Conservation (phyloP, 1,284 basidiomycete species). For the Xanthoconium separans region DNA sequence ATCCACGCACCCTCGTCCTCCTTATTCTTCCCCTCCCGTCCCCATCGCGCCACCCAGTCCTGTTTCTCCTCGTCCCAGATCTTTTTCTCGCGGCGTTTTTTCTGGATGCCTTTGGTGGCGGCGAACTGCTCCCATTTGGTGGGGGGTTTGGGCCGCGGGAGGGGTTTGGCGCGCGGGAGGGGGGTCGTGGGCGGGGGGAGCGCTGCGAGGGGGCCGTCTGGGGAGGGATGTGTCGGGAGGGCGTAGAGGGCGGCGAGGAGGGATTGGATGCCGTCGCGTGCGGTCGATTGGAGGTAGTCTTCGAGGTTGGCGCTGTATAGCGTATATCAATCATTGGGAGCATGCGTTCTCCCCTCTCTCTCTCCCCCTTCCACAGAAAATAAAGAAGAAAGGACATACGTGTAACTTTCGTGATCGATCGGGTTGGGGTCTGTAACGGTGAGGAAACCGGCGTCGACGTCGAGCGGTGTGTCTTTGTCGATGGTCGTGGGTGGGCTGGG, state of each 20-base stretch:
- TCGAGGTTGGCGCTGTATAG: slow-evolving; percentile 64
- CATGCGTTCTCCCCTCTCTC: too few relatives aligned
- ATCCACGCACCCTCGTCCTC: slow-evolving; percentile 90
- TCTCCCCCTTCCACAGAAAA: too few relatives aligned
- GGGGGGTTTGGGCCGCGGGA: slow-evolving; percentile 89
- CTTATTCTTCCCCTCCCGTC: slow-evolving; percentile 89
- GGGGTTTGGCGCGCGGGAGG: slow-evolving; percentile 88
- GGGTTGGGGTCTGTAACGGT: slow-evolving; percentile 88
- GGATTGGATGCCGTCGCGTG: slow-evolving; percentile 84
- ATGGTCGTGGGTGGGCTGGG: slow-evolving; percentile 67
- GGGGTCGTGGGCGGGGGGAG: slow-evolving; percentile 76
- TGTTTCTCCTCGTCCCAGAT: slow-evolving; percentile 95
- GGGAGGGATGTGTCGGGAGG: slow-evolving; percentile 74
- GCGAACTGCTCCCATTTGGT: slow-evolving; percentile 99
- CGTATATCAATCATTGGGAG: too few relatives aligned
- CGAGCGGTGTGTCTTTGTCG: slow-evolving; percentile 79
- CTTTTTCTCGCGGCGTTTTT: slow-evolving; percentile 78
- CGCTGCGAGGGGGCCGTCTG: slow-evolving; percentile 82
- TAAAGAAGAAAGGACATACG: slow-evolving; percentile 42
- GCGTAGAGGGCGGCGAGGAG: slow-evolving; percentile 81
- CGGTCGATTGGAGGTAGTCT: slow-evolving; percentile 75
- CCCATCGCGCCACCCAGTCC: slow-evolving; percentile 94
- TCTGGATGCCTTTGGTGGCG: slow-evolving; percentile 89
- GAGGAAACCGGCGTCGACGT: slow-evolving; percentile 82
- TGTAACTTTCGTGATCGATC: slow-evolving; percentile 78